Evolutionary conservation across 2,329 filamentous ascomycete genomes (phyloP), one percentile per base, ranked within the genome.

Genomic region (Aspergillus pseudoterreus): DNA sequence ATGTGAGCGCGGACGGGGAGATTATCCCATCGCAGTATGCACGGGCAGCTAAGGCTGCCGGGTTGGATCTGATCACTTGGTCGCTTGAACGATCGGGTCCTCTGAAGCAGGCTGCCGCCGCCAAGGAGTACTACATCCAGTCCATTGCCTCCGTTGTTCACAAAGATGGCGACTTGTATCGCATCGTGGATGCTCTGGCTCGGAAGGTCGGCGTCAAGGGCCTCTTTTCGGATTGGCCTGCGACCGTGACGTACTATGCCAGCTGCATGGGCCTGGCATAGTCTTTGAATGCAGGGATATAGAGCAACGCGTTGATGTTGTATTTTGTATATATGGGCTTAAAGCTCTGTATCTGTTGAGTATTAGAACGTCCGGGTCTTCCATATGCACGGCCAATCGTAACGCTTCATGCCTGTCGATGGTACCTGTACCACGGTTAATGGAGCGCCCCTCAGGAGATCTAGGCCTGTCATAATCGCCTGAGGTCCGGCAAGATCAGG

Each of bases 161-260:
- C 11, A 51, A 51, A n/a, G 57, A 59, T 14, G 57, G 57, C 27
- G 57, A 59, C 14, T 56, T 59, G 53, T 59, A 59, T 45, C 55
- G 55, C 30, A 59, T 59, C 22, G 53, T 59, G 4, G 57, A 59
- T 45, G 57, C 51, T n/a, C 19, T 59, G 44, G 53, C 56, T 14
- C 55, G 43, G 19, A 59, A 59, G 53, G 57, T 57, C 9, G 55
- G 55, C 8, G 57, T 59, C 19, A 52, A 46, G 30, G 55, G 45
- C 2, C 57, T 59, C 14, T 59, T 58, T 44, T 59, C 57, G 14
- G 57, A 59, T 41, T 59, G 57, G 57, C 57, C 57, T 3, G 57
- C 55, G 10, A 59, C 57, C 1, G 57, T 59, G 41, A 55, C 57
- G 4, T 59, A 59, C 35, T 59, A 59, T 51, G 57, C 57, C 15